Base-by-base conservation (phyloP, 495 filamentous ascomycete genomes). In the Penicillium ochrochloron region DNA sequence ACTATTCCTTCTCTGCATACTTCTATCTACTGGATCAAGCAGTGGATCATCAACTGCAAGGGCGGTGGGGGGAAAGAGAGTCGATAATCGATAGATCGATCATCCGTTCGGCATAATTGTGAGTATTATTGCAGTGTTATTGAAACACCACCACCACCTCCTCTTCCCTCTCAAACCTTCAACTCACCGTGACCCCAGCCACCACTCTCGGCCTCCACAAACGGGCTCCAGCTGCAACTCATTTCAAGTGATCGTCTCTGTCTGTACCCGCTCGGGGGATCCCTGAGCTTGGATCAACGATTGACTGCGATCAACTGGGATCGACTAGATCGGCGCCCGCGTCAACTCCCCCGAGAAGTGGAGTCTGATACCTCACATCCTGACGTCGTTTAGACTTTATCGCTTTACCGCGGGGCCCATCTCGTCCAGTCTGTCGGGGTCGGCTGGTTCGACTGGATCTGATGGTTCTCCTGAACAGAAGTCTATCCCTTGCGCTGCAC, bases 291-390 rank as follows among this genome's bases (percentile, higher is more conserved):
- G 44, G 42, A 44, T 44, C 42, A 44, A 44, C 17, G 41, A 44
- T n/a, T 44, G 15, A 19, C 8, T n/a, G 15, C 5, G n/a, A 15
- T 21, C n/a, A 5, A 4, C 11, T 15, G 15, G 34, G 53, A 39
- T 56, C 53, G 53, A 3, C 53, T 60, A 6, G 68, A 73, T 71
- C 64, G 65, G 62, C 64, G 59, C 33, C 27, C 39, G 41, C 25
- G 60, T 54, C 41, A 61, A 60, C 61, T 56, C 55, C 42, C 21
- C 52, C 35, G 39, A 23, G 17, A 52, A 39, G 39, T 37, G 11
- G 35, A 56, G 37, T 35, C 59, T 62, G 69, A 73, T 60, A 72
- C 44, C 64, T 73, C 71, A 73, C 64, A 73, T 71, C 63, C 31
- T 50, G 54, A 62, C 61, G 59, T 58, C 54, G 50, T 41, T 55